Percentiles rank a stretch among this genome's conserved stretches.
These are phyloP conservation scores for Chloris gayana DNA, from an alignment of 176 grass and related monocot species.

Conservation along the genomic window DNA sequence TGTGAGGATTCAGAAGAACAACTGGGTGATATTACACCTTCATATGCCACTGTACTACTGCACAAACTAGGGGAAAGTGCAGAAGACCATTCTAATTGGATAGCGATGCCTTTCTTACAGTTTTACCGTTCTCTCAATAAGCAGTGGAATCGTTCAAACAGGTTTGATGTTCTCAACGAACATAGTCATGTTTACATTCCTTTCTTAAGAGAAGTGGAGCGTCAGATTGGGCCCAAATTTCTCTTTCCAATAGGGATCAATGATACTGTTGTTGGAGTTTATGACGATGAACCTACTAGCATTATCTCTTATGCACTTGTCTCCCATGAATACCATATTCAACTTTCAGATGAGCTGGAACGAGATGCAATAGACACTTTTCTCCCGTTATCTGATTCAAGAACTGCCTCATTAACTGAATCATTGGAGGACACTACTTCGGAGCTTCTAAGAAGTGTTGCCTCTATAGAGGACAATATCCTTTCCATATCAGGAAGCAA, in stretches of 20 bases:
- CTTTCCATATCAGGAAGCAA: constrained; percentile 53
- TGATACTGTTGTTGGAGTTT: constrained; percentile 86
- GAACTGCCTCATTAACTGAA: constrained; percentile 60
- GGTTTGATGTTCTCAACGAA: constrained; percentile 58
- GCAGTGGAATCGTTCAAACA: constrained; percentile 59
- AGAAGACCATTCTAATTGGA: constrained; percentile 65
- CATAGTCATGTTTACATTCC: constrained; percentile 62
- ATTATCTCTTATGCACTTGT: constrained; percentile 82
- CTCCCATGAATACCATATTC: constrained; percentile 81
- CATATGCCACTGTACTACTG: constrained; percentile 52
- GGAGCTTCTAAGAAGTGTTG: constrained; percentile 73
- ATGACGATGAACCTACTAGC: constrained; percentile 92
- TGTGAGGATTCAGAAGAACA: constrained; percentile 64
- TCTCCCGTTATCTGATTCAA: constrained; percentile 42
- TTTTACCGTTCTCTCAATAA: constrained; percentile 76
- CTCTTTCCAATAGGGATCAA: constrained; percentile 81
- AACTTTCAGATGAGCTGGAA: constrained; percentile 71
- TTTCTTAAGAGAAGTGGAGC: constrained; percentile 57
- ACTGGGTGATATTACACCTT: constrained; percentile 48
- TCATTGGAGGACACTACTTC: constrained; percentile 62
- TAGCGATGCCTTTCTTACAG: constrained; percentile 66
- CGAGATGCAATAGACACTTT: constrained; percentile 43
- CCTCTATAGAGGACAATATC: constrained; percentile 52
- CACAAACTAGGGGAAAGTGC: constrained; percentile 64
- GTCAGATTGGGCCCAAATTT: constrained; percentile 71